These are phyloP conservation scores for Quercus lobata DNA, from an alignment of 331 rosid genomes.

Conservation along the genomic window DNA sequence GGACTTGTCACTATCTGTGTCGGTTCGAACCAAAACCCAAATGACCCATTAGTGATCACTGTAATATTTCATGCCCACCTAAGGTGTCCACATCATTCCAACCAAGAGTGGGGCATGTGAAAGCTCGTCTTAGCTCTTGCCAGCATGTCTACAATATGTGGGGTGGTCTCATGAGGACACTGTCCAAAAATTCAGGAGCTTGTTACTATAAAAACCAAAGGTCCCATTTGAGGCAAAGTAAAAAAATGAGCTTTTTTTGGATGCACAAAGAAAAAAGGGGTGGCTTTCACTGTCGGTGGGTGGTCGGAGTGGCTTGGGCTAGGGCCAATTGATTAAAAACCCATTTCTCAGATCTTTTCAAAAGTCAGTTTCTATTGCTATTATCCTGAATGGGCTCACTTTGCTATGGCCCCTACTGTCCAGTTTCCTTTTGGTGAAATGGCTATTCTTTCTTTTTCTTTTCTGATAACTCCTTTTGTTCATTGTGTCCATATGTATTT, in stretches of 20 bases:
- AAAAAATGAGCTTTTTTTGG: conserved; percentile 16
- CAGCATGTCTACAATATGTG: conserved; percentile 34
- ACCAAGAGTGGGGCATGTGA: conserved; percentile 51
- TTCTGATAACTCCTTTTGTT: conserved; percentile 13
- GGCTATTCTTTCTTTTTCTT: conserved; percentile 41
- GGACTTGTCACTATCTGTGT: conserved; percentile 66
- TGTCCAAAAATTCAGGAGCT: conserved; percentile 56
- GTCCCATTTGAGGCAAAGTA: conserved; percentile 22
- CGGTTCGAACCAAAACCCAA: conserved; percentile 39
- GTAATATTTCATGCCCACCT: conserved; percentile 20
- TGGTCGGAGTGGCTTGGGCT: conserved; percentile 33
- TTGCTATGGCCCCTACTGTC: conserved; percentile 44
- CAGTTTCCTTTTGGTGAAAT: conserved; percentile 36
- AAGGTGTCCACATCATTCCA: conserved; percentile 38
- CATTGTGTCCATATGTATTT: conserved; percentile 28
- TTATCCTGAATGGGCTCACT: conserved; percentile 44
- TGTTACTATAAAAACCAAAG: conserved; percentile 27
- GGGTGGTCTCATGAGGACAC: conserved; percentile 24
- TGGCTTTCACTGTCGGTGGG: conserved; percentile 49
- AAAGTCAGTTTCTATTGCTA: conserved; percentile 35
- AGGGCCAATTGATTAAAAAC: conserved; percentile 1
- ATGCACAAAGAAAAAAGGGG: neutral
- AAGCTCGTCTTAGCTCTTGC: conserved; percentile 56
- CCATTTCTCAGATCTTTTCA: conserved; percentile 16
- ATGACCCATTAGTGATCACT: conserved; percentile 28